phyloP scores from a whole-genome alignment of 2,329 filamentous ascomycete species.

The Didymella glomerata region DNA sequence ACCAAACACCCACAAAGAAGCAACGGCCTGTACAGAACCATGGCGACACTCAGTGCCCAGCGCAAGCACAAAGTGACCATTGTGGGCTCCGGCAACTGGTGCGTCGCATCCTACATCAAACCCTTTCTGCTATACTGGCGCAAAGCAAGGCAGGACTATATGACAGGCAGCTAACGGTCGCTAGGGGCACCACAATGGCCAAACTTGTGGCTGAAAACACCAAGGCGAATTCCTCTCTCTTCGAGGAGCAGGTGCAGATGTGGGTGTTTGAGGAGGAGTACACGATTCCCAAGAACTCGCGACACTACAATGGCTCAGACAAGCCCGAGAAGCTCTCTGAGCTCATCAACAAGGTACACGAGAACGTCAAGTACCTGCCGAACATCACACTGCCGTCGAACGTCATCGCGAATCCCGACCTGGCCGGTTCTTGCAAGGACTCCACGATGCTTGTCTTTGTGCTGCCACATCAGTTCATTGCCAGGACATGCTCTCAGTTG shows the following conservation, averaged over 20 bases:
- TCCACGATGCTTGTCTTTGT: slow-evolving; percentile 95
- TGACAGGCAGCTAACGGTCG: slow-evolving; percentile 24
- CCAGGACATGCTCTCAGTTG: slow-evolving; percentile 82
- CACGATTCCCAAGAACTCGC: slow-evolving; percentile 73
- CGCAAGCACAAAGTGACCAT: slow-evolving; percentile 93
- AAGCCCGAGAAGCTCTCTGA: slow-evolving; percentile 85
- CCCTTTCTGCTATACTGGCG: neutral
- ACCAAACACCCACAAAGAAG: slow-evolving; percentile 9
- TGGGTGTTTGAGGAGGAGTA: slow-evolving; percentile 98
- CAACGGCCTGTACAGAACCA: slow-evolving; percentile 38
- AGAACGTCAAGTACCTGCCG: slow-evolving; percentile 99
- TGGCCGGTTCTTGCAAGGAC: slow-evolving; percentile 80
- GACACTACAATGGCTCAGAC: slow-evolving; percentile 71
- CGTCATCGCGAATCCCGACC: slow-evolving; percentile 81
- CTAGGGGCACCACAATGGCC: slow-evolving; percentile 92
- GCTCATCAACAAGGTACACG: slow-evolving; percentile 90
- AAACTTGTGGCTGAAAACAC: slow-evolving; percentile 98
- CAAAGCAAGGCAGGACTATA: neutral
- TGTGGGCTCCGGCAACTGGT: slow-evolving; percentile 97
- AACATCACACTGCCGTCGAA: slow-evolving; percentile 83
- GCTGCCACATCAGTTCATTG: slow-evolving; percentile 94
- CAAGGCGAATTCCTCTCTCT: slow-evolving; percentile 76
- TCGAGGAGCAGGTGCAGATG: slow-evolving; percentile 93
- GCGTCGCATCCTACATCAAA: slow-evolving; percentile 38
- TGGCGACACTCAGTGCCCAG: slow-evolving; percentile 60